These are phyloP conservation scores for Shiraia sp. DNA, from an alignment of 2,329 filamentous ascomycete genomes.

Conservation along the genomic window DNA sequence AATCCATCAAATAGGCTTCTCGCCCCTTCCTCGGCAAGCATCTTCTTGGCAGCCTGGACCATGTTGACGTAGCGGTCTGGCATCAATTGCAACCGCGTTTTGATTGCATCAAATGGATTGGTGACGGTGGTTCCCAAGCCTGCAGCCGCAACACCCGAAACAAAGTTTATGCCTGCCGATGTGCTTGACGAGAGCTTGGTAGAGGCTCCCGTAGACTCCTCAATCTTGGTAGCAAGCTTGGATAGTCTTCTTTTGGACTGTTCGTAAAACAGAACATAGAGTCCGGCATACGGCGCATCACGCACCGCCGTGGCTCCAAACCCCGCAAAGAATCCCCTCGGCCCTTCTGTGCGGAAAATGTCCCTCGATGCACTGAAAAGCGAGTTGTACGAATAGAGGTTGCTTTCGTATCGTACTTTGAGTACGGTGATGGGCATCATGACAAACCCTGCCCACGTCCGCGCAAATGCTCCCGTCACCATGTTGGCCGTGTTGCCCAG, in stretches of 20 bases:
- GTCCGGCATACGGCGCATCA: constrained; percentile 93
- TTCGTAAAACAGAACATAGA: constrained; percentile 96
- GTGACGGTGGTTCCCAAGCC: constrained; percentile 84
- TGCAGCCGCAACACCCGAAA: constrained; percentile 78
- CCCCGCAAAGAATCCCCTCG: constrained; percentile 86
- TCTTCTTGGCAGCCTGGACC: constrained; percentile 72
- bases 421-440: constrained; percentile 97
- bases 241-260: constrained; percentile 70
- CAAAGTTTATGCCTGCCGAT: constrained; percentile 78
- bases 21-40: constrained; percentile 80
- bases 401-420: constrained; percentile 94
- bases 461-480: constrained; percentile 78
- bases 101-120: constrained; percentile 96
- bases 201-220: constrained; percentile 29
- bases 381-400: constrained; percentile 80
- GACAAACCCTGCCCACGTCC: constrained; percentile 83
- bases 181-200: constrained; percentile 34
- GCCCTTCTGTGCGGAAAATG: constrained; percentile 72
- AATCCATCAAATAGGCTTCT: constrained; percentile 84
- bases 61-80: constrained; percentile 82
- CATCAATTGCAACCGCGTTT: constrained; percentile 91
- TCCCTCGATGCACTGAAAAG: constrained; percentile 72
- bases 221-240: constrained; percentile 32
- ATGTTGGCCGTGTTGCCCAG: constrained; percentile 85
- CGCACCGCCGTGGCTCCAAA: constrained; percentile 92